Percentiles rank a stretch among this genome's conserved stretches.
Evolutionary conservation across 2,329 filamentous ascomycete genomes (phyloP).

Genomic region (Falciphora oryzae): DNA sequence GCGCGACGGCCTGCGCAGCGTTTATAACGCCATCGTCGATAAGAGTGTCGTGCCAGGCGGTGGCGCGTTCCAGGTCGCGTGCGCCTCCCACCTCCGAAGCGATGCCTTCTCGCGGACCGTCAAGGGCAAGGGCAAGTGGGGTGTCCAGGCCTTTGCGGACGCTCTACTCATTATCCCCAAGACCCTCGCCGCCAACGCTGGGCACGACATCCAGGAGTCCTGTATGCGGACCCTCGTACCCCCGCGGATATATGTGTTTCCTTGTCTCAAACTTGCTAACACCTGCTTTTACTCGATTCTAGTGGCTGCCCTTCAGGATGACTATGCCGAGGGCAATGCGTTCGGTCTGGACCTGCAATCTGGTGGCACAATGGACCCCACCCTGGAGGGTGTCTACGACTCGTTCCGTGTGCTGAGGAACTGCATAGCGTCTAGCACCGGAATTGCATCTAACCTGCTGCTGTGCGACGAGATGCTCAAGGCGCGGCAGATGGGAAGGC

Average conservation of each 20-base stretch:
- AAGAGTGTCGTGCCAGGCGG: slow-evolving; percentile 89
- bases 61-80: slow-evolving; percentile 94
- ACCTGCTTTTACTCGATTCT: slow-evolving; percentile 6
- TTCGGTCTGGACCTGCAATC: slow-evolving; percentile 83
- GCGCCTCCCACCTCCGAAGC: slow-evolving; percentile 78
- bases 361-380: slow-evolving; percentile 91
- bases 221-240: too few species aligned
- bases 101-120: slow-evolving; percentile 83
- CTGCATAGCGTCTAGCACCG: slow-evolving; percentile 85
- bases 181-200: slow-evolving; percentile 91
- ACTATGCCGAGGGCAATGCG: slow-evolving; percentile 73
- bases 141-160: slow-evolving; percentile 91
- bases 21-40: slow-evolving; percentile 99
- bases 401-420: slow-evolving; percentile 94
- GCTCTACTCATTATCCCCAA: slow-evolving; percentile 94
- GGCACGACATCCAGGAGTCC: slow-evolving; percentile 94
- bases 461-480: slow-evolving; percentile 97
- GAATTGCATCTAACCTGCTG: slow-evolving; percentile 91
- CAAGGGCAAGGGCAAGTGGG: slow-evolving; percentile 97
- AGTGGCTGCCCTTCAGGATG: slow-evolving; percentile 86
- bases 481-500: slow-evolving; percentile 85
- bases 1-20: slow-evolving; percentile 86
- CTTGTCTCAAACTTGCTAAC: slow-evolving; percentile 12
- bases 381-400: slow-evolving; percentile 88
- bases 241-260: too few species aligned